Base-by-base conservation (phyloP, 306 rosid genomes). In the Potentilla sterilis region DNA sequence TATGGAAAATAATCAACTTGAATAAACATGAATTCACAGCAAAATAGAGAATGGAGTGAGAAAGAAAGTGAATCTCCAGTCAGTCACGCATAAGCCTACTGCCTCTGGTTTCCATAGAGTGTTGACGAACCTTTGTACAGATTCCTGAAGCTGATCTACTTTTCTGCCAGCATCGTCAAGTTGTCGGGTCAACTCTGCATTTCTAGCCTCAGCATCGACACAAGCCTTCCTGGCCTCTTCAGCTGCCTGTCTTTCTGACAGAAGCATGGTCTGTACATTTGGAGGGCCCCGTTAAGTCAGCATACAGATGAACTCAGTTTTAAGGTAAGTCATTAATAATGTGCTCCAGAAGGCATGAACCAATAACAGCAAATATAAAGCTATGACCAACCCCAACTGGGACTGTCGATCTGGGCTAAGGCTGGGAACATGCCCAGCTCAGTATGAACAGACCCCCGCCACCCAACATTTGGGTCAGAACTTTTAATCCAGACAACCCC, bases 101-200 rank as follows among this genome's bases (percentile, higher is more conserved):
- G 66, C 21, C 76, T 59, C 35, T 78, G 32, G 34, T 51, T 54
- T 19, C 52, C 19, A 69, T 35, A 40, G 69, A 67, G 78, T 76
- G 74, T 81, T 61, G 75, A 82, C 98, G 80, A 82, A 92, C 99
- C 99, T 92, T 87, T 92, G 99, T 78, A 87, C 89, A 72, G 93
- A 80, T 88, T 92, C 99, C 83, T 96, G 99, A 69, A 92, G 94
- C 81, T 96, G 97, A 75, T 92, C 97, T 74, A 75, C 88, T 79
- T 87, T 96, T 75, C 81, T 89, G 58, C 89, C 88, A 43, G 96
- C 82, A 75, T 90, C 93, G 76, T 90, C 97, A 79, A 89, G 87
- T 73, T 82, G 93, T 85, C 88, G 87, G 74, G 78, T 44, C 81
- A 96, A 81, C 87, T 96, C 97, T 58, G 86, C 72, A 81, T 81